A percentile compares a stretch with the other conserved stretches of the same genome.
Evolutionary conservation across 768 basidiomycete species (phyloP).

Genomic region (Kwoniella newhampshirensis): DNA sequence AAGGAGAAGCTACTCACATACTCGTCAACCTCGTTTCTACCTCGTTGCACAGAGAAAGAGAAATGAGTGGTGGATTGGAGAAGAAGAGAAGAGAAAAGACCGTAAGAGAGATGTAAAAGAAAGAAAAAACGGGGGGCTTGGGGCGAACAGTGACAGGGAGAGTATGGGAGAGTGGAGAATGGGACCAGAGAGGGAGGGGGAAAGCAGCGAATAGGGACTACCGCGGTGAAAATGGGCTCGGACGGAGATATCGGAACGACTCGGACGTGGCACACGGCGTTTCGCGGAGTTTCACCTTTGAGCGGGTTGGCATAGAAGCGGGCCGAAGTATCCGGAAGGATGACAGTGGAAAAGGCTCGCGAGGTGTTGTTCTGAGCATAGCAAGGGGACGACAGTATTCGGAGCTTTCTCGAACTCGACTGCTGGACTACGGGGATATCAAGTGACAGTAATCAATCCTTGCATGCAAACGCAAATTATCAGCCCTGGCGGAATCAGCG

Average conservation of each 20-base stretch:
- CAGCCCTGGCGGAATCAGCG: too few relatives aligned
- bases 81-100: conserved; percentile 9
- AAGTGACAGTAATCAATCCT: too few relatives aligned
- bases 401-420: too few relatives aligned
- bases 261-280: conserved; percentile 5
- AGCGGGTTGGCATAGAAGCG: neutral
- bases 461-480: too few relatives aligned
- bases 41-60: conserved; percentile 5
- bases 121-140: conserved; percentile 6
- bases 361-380: too few relatives aligned
- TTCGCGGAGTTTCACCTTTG: neutral
- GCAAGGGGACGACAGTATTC: too few relatives aligned
- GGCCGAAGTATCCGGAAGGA: neutral
- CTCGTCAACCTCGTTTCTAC: conserved; percentile 10
- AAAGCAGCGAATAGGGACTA: too few relatives aligned
- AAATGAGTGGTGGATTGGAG: conserved; percentile 12
- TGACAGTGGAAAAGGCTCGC: too few relatives aligned
- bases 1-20: conserved; percentile 2
- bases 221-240: too few relatives aligned
- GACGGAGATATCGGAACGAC: neutral
- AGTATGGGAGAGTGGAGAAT: conserved; percentile 1
- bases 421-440: too few relatives aligned
- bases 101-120: neutral
- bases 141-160: too few relatives aligned
- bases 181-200: neutral